These are phyloP conservation scores for Fusarium concolor DNA, from an alignment of 2,329 filamentous ascomycete genomes.

Conservation along the genomic window DNA sequence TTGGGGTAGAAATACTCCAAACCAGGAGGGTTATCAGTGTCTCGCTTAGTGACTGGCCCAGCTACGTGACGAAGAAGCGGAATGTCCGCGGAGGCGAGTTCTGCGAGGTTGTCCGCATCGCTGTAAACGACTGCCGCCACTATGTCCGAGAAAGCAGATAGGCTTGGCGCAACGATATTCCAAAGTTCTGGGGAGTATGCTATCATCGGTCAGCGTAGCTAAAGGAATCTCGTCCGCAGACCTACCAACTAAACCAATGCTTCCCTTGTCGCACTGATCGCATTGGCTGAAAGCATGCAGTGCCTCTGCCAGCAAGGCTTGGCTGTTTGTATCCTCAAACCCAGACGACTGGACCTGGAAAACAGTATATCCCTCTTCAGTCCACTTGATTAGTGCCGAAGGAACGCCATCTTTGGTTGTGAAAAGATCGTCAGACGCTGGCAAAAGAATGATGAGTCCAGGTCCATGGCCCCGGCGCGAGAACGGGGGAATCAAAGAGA, in stretches of 20 bases:
- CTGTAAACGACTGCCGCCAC: slow-evolving; percentile 42
- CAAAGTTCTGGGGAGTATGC: slow-evolving; percentile 34
- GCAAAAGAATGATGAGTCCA: slow-evolving; percentile 50
- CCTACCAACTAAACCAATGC: slow-evolving; percentile 54
- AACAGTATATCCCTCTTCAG: slow-evolving; percentile 76
- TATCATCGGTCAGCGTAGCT: background rate
- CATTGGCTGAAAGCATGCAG: slow-evolving; percentile 39
- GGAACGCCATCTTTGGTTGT: slow-evolving; percentile 56
- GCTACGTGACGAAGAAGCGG: slow-evolving; percentile 38
- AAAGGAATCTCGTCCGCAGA: fast-evolving
- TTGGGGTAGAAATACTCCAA: slow-evolving; percentile 56
- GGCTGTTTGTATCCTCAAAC: no score
- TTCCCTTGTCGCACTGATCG: slow-evolving; percentile 53
- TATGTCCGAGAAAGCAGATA: slow-evolving; percentile 38
- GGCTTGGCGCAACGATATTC: slow-evolving; percentile 34
- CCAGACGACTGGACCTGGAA: no score
- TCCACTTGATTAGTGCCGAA: slow-evolving; percentile 73
- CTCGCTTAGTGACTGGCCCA: slow-evolving; percentile 5
- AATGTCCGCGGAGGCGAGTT: background rate
- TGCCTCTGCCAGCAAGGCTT: slow-evolving; percentile 32
- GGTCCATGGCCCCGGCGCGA: slow-evolving; percentile 54
- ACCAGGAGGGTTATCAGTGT: background rate
- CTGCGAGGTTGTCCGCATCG: background rate
- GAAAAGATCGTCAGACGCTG: slow-evolving; percentile 35
- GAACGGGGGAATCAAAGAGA: slow-evolving; percentile 50